phyloP scores from a whole-genome alignment of 2,329 filamentous ascomycete genomes.

The Didymella exigua region DNA sequence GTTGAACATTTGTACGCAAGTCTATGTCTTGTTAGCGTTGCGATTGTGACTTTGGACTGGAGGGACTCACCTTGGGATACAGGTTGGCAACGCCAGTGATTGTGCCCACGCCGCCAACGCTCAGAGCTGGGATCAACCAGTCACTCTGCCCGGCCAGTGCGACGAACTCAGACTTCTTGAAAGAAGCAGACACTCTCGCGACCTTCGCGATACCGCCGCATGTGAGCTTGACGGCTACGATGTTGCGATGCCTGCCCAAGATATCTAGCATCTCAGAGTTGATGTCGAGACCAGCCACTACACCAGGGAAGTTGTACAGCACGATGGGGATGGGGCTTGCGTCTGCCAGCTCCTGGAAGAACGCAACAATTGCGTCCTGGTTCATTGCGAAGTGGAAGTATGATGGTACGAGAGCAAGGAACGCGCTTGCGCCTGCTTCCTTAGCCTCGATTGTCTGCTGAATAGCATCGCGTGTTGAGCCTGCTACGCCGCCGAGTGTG shows the following conservation, averaged over 20 bases:
- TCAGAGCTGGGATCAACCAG: conserved; percentile 61
- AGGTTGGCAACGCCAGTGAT: conserved; percentile 69
- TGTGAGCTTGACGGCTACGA: conserved; percentile 48
- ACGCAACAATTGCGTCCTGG: conserved; percentile 43
- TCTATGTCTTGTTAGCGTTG: conserved; percentile 20
- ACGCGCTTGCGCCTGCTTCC: conserved; percentile 48
- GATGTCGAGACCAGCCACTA: conserved; percentile 52
- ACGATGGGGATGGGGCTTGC: conserved; percentile 51
- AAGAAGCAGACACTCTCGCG: conserved; percentile 46
- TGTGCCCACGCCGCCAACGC: conserved; percentile 63
- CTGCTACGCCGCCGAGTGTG: conserved; percentile 51
- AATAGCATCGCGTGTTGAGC: conserved; percentile 51
- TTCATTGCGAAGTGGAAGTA: conserved; percentile 51
- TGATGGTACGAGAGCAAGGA: conserved; percentile 48
- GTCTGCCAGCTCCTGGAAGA: conserved; percentile 48
- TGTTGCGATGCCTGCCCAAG: conserved; percentile 44
- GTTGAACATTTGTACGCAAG: conserved; percentile 56
- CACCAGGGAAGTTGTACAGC: conserved; percentile 57
- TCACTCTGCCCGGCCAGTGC: conserved; percentile 53
- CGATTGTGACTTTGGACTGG: background rate
- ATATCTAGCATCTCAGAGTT: conserved; percentile 50
- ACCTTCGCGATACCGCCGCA: conserved; percentile 52
- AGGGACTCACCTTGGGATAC: conserved; percentile 55
- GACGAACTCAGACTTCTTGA: conserved; percentile 46
- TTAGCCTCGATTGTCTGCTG: conserved; percentile 46